Evolutionary conservation across 495 filamentous ascomycete genomes (phyloP).

Genomic region (Aspergillus hancockii): DNA sequence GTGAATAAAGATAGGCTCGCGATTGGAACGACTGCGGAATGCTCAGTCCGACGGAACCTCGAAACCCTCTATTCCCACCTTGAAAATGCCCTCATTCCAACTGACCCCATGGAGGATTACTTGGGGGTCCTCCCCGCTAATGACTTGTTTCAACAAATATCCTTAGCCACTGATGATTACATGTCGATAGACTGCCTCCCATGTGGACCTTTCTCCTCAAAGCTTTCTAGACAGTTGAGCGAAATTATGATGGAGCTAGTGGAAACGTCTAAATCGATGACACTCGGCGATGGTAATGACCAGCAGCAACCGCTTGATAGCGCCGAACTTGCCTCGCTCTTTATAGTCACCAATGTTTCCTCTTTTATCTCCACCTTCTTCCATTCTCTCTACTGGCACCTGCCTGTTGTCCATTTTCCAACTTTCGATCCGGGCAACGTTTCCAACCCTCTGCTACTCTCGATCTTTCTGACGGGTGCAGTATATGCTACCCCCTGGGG

Average conservation of each 20-base stretch:
- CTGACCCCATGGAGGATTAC: conserved; percentile 19
- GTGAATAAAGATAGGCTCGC: conserved; percentile 35
- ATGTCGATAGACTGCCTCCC: conserved; percentile 20
- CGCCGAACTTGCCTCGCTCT: conserved; percentile 26
- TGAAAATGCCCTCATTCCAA: conserved; percentile 33
- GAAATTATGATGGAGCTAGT: conserved; percentile 32
- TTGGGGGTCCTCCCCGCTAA: conserved; percentile 15
- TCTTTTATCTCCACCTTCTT: conserved; percentile 41
- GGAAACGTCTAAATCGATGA: conserved; percentile 38
- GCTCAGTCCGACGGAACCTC: conserved; percentile 34
- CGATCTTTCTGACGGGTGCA: conserved; percentile 39
- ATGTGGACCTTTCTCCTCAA: conserved; percentile 27
- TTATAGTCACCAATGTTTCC: conserved; percentile 35
- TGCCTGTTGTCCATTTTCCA: conserved; percentile 43
- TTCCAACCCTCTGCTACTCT: conserved; percentile 34
- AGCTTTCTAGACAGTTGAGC: conserved; percentile 33
- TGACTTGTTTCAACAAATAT: conserved; percentile 20
- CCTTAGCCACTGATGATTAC: conserved; percentile 19
- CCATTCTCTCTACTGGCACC: conserved; percentile 41
- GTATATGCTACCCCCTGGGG: conserved; percentile 30
- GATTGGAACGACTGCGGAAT: conserved; percentile 39
- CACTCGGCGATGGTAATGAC: not conserved
- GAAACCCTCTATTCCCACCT: conserved; percentile 34
- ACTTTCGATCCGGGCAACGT: conserved; percentile 38
- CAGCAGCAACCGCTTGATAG: conserved; percentile 21